These are phyloP conservation scores for Excoecaria agallocha DNA, from an alignment of 345 rosid genomes.

Conservation along the genomic window DNA sequence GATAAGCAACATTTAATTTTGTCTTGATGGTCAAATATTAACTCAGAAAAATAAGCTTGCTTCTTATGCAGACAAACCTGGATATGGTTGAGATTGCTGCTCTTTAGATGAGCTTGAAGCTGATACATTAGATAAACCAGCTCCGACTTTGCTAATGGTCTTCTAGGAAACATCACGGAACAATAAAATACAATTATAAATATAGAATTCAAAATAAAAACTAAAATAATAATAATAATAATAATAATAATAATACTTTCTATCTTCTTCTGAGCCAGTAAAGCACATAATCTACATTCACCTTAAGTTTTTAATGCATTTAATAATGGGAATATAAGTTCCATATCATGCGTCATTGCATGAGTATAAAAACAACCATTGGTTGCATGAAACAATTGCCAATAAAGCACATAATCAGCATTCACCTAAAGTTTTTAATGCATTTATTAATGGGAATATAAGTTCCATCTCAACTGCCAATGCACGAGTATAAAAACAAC, in stretches of 20 bases:
- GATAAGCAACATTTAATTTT: background rate
- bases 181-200: background rate
- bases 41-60: conserved; percentile 1
- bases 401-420: too few relatives aligned
- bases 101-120: conserved; percentile 49
- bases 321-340: background rate
- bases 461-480: too few relatives aligned
- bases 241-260: too few relatives aligned
- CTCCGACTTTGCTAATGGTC: conserved; percentile 25
- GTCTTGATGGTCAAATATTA: background rate
- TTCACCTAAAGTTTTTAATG: too few relatives aligned
- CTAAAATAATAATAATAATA: background rate
- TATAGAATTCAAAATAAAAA: background rate
- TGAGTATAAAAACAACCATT: background rate
- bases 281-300: background rate
- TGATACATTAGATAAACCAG: conserved; percentile 40
- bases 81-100: conserved; percentile 35
- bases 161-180: conserved; percentile 32
- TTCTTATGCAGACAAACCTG: conserved; percentile 48
- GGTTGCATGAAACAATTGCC: too few relatives aligned
- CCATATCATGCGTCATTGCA: conserved; percentile 5
- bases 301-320: conserved; percentile 10
- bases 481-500: too few relatives aligned
- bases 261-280: background rate
- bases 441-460: too few relatives aligned